Conservation (phyloP, 306 rosid genomes). For the Casuarina glauca region DNA sequence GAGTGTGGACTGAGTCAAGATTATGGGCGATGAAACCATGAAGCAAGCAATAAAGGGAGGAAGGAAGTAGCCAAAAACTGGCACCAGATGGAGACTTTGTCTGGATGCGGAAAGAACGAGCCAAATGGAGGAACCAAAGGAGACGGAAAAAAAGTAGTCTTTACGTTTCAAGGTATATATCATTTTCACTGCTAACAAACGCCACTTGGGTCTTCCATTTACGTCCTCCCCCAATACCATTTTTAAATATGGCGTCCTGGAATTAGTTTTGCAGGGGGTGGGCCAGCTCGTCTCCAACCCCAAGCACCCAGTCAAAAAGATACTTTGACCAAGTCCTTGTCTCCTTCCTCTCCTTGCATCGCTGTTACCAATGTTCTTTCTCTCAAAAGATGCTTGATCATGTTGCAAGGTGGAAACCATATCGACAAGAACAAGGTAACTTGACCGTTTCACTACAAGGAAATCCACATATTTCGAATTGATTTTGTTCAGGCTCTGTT, state of each 20-base stretch:
- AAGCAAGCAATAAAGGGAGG: no score
- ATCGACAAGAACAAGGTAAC: no score
- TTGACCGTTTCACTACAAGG: neutral
- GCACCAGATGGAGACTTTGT: constrained; percentile 14
- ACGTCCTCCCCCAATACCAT: neutral
- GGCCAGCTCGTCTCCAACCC: neutral
- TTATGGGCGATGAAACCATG: no score
- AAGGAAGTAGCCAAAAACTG: constrained; percentile 1
- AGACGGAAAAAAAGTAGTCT: neutral
- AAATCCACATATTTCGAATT: no score
- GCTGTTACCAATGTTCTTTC: neutral
- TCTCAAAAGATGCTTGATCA: no score
- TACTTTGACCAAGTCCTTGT: constrained; percentile 26
- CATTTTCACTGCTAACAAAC: neutral
- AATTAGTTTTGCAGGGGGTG: no score
- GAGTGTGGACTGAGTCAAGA: no score
- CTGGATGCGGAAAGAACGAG: constrained; percentile 9
- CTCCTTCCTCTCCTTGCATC: neutral
- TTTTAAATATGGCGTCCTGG: no score
- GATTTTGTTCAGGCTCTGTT: no score
- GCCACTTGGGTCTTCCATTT: neutral
- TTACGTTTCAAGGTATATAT: neutral
- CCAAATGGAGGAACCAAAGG: constrained; percentile 24
- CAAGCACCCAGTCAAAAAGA: constrained; percentile 27
- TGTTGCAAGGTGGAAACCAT: no score